Evolutionary conservation across 2,329 filamentous ascomycete species (phyloP), one percentile per base, ranked within the genome.

Genomic region (Botrytis sinoallii): DNA sequence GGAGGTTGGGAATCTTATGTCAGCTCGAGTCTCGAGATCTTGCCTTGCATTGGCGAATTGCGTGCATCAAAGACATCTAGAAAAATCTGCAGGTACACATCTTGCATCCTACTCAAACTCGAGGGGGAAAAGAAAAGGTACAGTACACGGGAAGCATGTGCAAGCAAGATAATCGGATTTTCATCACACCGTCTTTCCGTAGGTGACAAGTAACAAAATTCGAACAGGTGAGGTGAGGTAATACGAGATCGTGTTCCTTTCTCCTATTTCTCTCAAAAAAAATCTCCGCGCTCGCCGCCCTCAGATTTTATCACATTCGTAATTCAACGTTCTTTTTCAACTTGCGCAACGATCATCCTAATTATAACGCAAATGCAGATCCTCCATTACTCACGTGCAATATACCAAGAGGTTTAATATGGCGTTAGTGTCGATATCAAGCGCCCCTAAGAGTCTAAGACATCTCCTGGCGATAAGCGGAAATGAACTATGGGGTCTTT

Each of bases 181-280:
- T 61, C 42, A 63, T 70, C 68, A 63, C 68, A 70, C 68, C 68
- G 68, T 70, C 68, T 70, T 70, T 70, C 57, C 57, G 38, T 12
- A 63, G 22, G 46, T 40, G 46, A 70, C 42, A 46, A 46, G 57
- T 29, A 29, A 57, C 44, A n/a, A 38, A 38, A 10, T 2, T 12
- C 29, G 1, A 18, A 55, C 44, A 35, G 0, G 40, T 42, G 14
- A 55, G 65, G 32, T 55, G 44, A 67, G 42, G 65, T 55, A 29
- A 67, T 40, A 67, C 65, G 32, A 67, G 65, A 67, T 40, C 46
- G 25, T 42, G 25, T 55, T 48, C 52, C 46, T 66, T 66, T 48
- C 42, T 66, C 65, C 46, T 55, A 5, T 38, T 16, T 55, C n/a
- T 32, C 32, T 32, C 16, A 46, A 18, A 20, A 16, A 40, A 67